Evolutionary conservation across 2,329 filamentous ascomycete genomes (phyloP).

Genomic region (Nemania bipapillata): DNA sequence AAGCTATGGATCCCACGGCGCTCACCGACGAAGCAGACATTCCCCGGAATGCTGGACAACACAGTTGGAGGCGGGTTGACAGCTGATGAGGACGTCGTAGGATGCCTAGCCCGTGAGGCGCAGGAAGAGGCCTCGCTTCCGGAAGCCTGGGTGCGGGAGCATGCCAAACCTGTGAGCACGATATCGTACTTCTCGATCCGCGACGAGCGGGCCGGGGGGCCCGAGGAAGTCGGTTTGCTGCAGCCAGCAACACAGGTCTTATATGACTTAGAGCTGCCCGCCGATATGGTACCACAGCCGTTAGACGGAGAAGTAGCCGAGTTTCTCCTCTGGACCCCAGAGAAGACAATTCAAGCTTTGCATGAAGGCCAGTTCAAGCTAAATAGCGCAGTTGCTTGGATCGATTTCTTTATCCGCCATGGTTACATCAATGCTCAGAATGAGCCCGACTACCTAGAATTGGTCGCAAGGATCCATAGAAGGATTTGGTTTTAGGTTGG

Average conservation of each 20-base stretch:
- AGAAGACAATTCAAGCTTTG: conserved; percentile 5
- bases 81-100: conserved; percentile 3
- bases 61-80: conserved; percentile 13
- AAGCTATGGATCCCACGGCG: conserved; percentile 17
- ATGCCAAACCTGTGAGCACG: conserved; percentile 4
- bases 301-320: conserved; percentile 15
- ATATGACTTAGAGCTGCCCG: conserved; percentile 20
- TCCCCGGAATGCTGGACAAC: conserved; percentile 16
- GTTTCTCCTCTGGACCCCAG: conserved; percentile 12
- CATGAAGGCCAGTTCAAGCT: conserved; percentile 6
- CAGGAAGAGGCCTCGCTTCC: conserved; percentile 17
- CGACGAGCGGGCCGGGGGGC: conserved; percentile 11
- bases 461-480: conserved; percentile 15
- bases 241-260: conserved; percentile 8
- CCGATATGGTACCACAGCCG: not conserved
- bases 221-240: conserved; percentile 13
- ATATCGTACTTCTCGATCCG: conserved; percentile 20
- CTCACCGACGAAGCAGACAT: conserved; percentile 13
- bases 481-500: conserved; percentile 4
- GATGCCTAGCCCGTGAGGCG: conserved; percentile 7
- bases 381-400: conserved; percentile 7
- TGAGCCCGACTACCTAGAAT: conserved; percentile 14
- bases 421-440: conserved; percentile 10
- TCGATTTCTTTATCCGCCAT: conserved; percentile 23
- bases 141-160: not conserved